A percentile compares a stretch with the other conserved stretches of the same genome.
These are phyloP conservation scores for Berkeleyomyces rouxiae DNA, from an alignment of 2,329 filamentous ascomycete genomes.

Conservation along the genomic window DNA sequence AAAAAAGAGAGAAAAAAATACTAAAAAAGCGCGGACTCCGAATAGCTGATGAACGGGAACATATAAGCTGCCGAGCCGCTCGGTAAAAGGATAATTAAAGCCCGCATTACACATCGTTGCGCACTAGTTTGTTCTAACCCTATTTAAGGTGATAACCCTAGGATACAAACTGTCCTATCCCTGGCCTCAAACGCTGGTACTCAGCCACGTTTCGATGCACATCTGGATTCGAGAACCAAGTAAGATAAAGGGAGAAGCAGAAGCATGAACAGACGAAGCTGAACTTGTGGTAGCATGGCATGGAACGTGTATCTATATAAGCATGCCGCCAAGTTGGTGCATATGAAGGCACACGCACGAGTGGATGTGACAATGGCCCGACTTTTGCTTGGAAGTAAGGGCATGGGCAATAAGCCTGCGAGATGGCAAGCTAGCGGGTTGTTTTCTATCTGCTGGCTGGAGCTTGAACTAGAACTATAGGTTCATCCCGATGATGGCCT, in stretches of 20 bases:
- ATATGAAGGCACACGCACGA: background rate
- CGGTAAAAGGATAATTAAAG: background rate
- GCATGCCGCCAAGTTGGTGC: background rate
- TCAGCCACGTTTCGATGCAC: background rate
- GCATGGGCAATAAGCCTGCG: background rate
- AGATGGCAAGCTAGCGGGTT: background rate
- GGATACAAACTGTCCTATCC: background rate
- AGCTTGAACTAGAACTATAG: background rate
- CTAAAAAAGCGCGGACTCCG: constrained; percentile 1
- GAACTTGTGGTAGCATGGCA: background rate
- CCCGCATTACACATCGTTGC: background rate
- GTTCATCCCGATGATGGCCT: background rate
- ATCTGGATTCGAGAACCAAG: background rate
- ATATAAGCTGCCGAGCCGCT: background rate
- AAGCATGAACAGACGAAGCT: background rate
- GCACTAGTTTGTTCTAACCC: background rate
- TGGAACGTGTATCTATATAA: background rate
- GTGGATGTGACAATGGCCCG: background rate
- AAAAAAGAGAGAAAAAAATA: background rate
- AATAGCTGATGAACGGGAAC: background rate
- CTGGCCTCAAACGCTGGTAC: background rate
- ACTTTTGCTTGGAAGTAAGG: background rate
- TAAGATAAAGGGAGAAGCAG: background rate
- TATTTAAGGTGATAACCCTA: background rate
- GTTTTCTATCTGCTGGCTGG: background rate